A percentile compares a stretch with the other conserved stretches of the same genome.
Evolutionary conservation across 192 early-diverging fungal genomes (phyloP).

Genomic region (Rhizoclosmatium globosum): DNA sequence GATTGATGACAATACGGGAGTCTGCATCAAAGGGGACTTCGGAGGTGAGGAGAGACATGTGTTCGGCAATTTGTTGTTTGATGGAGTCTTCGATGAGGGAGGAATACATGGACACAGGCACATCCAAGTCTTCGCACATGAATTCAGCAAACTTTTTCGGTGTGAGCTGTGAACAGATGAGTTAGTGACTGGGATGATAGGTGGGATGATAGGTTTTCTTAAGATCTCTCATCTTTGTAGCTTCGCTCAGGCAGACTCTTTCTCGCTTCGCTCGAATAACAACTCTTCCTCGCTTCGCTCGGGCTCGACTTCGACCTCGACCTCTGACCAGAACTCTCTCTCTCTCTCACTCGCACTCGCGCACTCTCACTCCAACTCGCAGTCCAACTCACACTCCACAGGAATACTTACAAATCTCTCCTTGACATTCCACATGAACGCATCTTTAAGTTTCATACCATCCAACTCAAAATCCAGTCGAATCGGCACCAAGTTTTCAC

Average conservation of each 20-base stretch:
- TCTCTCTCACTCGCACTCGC: not conserved
- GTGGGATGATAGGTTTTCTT: no score
- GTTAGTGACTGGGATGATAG: no score
- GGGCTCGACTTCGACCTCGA: no score
- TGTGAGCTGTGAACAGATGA: constrained; percentile 61
- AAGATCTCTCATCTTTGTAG: no score
- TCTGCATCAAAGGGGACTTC: constrained; percentile 38
- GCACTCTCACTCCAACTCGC: not conserved
- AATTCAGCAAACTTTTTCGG: constrained; percentile 88
- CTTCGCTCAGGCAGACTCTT: no score
- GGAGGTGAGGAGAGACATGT: not conserved
- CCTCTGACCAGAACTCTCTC: no score
- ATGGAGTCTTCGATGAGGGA: constrained; percentile 65
- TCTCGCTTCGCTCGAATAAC: no score
- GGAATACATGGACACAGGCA: constrained; percentile 59
- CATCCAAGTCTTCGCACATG: constrained; percentile 79
- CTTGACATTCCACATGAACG: constrained; percentile 68
- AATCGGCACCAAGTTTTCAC: constrained; percentile 57
- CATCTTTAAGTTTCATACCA: constrained; percentile 58
- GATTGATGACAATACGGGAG: constrained; percentile 35
- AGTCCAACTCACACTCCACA: not conserved
- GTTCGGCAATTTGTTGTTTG: constrained; percentile 65
- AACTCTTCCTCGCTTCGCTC: no score
- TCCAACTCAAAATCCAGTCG: constrained; percentile 61
- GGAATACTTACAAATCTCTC: constrained; percentile 43